Conservation (phyloP, 768 basidiomycete genomes). For the Trametes maxima region DNA sequence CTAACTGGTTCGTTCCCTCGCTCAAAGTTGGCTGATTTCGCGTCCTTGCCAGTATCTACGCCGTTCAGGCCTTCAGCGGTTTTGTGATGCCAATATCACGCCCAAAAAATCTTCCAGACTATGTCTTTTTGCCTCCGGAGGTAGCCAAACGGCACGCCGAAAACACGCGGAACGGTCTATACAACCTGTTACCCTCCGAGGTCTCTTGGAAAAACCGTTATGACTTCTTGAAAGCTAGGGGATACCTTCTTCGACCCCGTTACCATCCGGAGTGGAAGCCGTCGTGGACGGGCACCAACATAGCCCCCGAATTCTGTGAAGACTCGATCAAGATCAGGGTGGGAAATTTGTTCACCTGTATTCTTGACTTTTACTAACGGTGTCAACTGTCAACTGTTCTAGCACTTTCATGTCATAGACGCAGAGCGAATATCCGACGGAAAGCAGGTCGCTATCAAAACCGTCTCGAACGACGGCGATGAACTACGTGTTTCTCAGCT, state of each 20-base stretch:
- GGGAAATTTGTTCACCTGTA: too few relatives aligned
- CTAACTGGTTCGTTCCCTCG: too few relatives aligned
- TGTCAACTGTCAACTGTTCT: too few relatives aligned
- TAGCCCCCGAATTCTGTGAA: conserved; percentile 17
- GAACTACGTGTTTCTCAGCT: conserved; percentile 20
- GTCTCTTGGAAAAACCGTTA: conserved; percentile 18
- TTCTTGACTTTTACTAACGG: too few relatives aligned
- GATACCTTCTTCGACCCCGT: conserved; percentile 24
- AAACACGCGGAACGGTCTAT: conserved; percentile 1
- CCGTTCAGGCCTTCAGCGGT: too few relatives aligned
- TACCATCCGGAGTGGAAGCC: conserved; percentile 18
- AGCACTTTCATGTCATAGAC: conserved; percentile 22
- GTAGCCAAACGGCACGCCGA: neutral
- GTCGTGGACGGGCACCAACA: conserved; percentile 18
- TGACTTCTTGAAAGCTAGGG: conserved; percentile 3
- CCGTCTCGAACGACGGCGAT: neutral
- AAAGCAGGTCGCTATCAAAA: conserved; percentile 23
- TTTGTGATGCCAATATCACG: neutral
- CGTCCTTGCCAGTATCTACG: too few relatives aligned
- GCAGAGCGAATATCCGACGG: conserved; percentile 14
- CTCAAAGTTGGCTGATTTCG: too few relatives aligned
- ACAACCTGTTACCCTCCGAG: conserved; percentile 5
- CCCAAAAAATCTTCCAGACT: conserved; percentile 11
- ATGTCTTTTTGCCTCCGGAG: conserved; percentile 4
- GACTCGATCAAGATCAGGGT: conserved; percentile 26